Conservation (phyloP, 2,329 filamentous ascomycete species). For the Fusarium dlaminii region DNA sequence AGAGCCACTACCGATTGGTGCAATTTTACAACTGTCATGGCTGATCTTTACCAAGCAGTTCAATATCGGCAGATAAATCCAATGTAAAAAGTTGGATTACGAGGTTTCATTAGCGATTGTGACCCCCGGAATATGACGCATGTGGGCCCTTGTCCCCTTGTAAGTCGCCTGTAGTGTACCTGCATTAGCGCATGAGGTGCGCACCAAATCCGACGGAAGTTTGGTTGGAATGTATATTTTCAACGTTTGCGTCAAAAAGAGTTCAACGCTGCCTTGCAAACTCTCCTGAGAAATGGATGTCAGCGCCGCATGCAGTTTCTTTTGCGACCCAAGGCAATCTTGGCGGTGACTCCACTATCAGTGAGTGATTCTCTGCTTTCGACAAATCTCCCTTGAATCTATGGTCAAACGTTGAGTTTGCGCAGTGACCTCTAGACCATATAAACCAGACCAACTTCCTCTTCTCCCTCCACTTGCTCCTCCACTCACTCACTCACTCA, state of each 20-base stretch:
- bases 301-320: neutral
- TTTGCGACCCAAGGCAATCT: neutral
- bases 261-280: neutral
- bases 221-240: constrained; percentile 5
- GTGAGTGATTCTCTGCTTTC: neutral
- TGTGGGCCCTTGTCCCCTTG: constrained; percentile 5
- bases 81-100: neutral
- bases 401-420: neutral
- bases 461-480: neutral
- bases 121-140: constrained; percentile 26
- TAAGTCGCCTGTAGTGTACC: constrained; percentile 8
- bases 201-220: neutral
- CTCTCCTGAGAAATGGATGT: neutral
- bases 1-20: neutral
- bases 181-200: constrained; percentile 20
- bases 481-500: neutral
- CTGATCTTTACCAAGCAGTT: neutral
- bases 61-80: constrained; percentile 5
- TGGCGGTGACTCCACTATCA: constrained; percentile 2
- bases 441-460: constrained; percentile 12
- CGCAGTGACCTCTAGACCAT: neutral
- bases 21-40: neutral
- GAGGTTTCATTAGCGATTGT: constrained; percentile 26
- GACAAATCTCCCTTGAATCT: neutral
- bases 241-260: neutral